Base-by-base conservation (phyloP, 116 monocot species). In the Papilionanthe hybrid region DNA sequence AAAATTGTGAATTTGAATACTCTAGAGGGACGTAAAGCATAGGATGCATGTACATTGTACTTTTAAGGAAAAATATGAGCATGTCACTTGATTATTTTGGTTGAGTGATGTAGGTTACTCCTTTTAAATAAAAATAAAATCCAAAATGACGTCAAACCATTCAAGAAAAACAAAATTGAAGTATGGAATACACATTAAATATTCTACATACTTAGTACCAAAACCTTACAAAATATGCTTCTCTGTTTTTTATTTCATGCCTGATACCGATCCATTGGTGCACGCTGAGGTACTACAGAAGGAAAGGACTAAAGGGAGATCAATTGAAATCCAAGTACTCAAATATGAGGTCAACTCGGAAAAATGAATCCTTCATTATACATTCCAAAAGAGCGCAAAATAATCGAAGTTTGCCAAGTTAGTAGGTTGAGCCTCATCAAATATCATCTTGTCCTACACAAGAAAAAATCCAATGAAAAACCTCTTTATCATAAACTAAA, bases 391-490 rank as follows among this genome's bases (percentile, higher is more conserved):
- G 22, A 9, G 60, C 25, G 60, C 60, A 60, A 23, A 23, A 60
- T 60, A 60, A 60, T 60, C 7, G 60, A 60, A 60, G 60, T 60
- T 60, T 22, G 23, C 60, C 60, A 60, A 25, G 60, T 60, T 60
- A 60, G 60, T 60, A 53, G 53, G 53, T 53, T 53, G 53, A 53
- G 7, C 60, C 23, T 60, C 60, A 23, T 60, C 60, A 60, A 60
- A 60, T 60, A 60, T 60, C 60, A 60, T 60, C 60, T 22, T 60
- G 60, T 60, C 60, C 60, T 60, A 60, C 60, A 60, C 60, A 60
- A 20, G 25, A 60, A 60, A 60, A 60, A 60, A 9, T 22, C 5
- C 60, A 8, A 60, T 23, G 1, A 60, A 60, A 60, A 60, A 60
- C 5, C 25, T 37, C 20, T 60, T 23, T 25, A 60, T 60, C 60